A percentile compares a stretch with the other conserved stretches of the same genome.
Evolutionary conservation across 495 filamentous ascomycete genomes (phyloP).

Genomic region (Neurospora discreta): DNA sequence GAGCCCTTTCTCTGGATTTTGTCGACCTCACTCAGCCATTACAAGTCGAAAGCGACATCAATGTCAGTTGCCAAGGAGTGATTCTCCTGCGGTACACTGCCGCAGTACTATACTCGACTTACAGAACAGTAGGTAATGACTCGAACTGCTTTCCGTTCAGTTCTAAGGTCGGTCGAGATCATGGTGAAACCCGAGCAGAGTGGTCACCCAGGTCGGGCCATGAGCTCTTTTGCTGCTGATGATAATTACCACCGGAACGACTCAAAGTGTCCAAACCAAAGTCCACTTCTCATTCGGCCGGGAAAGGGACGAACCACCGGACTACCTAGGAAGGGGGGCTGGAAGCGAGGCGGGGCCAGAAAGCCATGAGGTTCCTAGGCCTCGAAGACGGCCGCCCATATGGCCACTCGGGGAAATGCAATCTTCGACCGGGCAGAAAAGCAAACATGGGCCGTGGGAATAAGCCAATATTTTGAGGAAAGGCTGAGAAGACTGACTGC

Average conservation of each 20-base stretch:
- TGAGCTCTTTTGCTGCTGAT: not conserved
- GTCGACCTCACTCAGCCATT: not conserved
- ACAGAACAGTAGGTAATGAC: too few species aligned
- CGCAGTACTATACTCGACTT: not conserved
- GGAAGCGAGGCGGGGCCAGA: not conserved
- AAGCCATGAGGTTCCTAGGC: not conserved
- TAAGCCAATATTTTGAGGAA: not conserved
- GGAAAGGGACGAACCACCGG: not conserved
- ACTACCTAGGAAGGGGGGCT: not conserved
- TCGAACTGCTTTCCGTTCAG: not conserved
- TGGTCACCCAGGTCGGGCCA: not conserved
- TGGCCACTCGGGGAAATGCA: not conserved
- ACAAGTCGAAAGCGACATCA: not conserved
- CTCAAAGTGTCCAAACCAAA: not conserved
- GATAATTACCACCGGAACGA: not conserved
- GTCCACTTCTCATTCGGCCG: not conserved
- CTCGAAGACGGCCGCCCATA: not conserved
- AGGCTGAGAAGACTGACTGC: not conserved
- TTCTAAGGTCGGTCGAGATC: too few species aligned
- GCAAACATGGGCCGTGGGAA: not conserved
- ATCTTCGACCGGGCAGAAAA: not conserved
- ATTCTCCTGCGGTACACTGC: not conserved
- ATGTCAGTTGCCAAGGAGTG: slow-evolving; percentile 3
- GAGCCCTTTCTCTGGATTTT: not conserved
- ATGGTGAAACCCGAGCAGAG: not conserved